Conservation (phyloP, 768 basidiomycete species). For the Kwoniella europaea region DNA sequence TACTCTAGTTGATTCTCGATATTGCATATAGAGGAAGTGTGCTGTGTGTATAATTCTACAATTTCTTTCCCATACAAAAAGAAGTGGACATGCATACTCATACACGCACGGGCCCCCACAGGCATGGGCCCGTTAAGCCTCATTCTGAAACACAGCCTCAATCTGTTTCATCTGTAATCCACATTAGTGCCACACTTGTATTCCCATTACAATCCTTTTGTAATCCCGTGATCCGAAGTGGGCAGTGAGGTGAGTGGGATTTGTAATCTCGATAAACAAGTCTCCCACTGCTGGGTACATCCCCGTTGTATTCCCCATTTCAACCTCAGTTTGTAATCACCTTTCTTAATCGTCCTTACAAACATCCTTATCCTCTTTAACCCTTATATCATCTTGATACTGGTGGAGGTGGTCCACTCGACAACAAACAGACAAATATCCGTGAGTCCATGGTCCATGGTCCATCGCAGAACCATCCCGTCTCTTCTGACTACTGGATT, state of each 20-base stretch:
- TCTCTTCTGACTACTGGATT: no score
- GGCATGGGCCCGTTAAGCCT: background rate
- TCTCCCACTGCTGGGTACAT: background rate
- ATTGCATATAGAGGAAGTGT: background rate
- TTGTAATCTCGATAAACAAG: slow-evolving; percentile 7
- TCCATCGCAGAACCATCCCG: background rate
- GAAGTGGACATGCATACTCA: background rate
- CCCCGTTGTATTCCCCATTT: background rate
- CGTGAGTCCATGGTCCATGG: background rate
- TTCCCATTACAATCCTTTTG: background rate
- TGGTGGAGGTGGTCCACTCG: slow-evolving; percentile 34
- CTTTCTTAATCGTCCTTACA: slow-evolving; percentile 22
- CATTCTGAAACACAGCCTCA: slow-evolving; percentile 27
- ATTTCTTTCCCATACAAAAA: slow-evolving; percentile 9
- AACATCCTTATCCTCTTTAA: background rate
- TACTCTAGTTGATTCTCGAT: background rate
- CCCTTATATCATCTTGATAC: slow-evolving; percentile 10
- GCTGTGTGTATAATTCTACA: background rate
- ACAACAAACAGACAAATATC: background rate
- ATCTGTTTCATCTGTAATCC: slow-evolving; percentile 5
- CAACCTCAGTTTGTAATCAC: slow-evolving; percentile 9
- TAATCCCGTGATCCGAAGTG: slow-evolving; percentile 22
- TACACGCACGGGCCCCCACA: slow-evolving; percentile 14
- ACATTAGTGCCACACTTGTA: slow-evolving; percentile 7
- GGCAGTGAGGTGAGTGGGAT: background rate